Evolutionary conservation across 352 stramenopile species (phyloP).

Genomic region (Phytopythium ostracodes): DNA sequence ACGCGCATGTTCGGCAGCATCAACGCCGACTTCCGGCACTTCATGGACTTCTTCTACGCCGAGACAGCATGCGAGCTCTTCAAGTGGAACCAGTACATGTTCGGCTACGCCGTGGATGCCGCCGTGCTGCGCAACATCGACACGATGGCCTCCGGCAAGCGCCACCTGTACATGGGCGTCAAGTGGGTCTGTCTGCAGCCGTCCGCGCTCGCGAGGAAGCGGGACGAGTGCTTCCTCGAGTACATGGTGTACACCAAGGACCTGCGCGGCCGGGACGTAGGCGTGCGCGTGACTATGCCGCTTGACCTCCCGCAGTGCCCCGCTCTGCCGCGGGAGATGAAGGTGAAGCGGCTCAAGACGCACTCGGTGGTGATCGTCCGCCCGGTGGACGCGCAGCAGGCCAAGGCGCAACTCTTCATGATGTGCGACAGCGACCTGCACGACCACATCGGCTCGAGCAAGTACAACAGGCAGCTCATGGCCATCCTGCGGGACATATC

Average conservation of each 20-base stretch:
- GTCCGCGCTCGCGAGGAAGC: conserved; percentile 53
- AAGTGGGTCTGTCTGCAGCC: conserved; percentile 74
- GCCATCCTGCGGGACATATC: conserved; percentile 50
- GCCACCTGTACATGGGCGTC: conserved; percentile 57
- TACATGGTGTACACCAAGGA: conserved; percentile 67
- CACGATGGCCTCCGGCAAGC: conserved; percentile 24
- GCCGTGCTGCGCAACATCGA: conserved; percentile 65
- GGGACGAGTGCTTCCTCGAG: conserved; percentile 74
- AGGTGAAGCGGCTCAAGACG: conserved; percentile 53
- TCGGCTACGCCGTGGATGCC: conserved; percentile 57
- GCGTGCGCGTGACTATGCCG: conserved; percentile 54
- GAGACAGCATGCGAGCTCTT: conserved; percentile 57
- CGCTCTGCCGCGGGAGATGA: conserved; percentile 35
- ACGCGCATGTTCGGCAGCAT: conserved; percentile 60
- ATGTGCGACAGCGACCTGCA: conserved; percentile 48
- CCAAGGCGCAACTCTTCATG: conserved; percentile 49
- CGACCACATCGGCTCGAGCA: conserved; percentile 29
- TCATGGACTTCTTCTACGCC: conserved; percentile 69
- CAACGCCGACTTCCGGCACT: conserved; percentile 42
- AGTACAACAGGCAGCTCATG: conserved; percentile 57
- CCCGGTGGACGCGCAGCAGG: conserved; percentile 21
- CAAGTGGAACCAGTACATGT: conserved; percentile 69
- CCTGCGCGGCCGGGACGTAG: conserved; percentile 44
- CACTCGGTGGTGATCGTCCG: conserved; percentile 55
- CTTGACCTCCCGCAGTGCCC: conserved; percentile 64